Base-by-base conservation (phyloP, 164 flowering plant genomes). In the Stephania yunnanensis region DNA sequence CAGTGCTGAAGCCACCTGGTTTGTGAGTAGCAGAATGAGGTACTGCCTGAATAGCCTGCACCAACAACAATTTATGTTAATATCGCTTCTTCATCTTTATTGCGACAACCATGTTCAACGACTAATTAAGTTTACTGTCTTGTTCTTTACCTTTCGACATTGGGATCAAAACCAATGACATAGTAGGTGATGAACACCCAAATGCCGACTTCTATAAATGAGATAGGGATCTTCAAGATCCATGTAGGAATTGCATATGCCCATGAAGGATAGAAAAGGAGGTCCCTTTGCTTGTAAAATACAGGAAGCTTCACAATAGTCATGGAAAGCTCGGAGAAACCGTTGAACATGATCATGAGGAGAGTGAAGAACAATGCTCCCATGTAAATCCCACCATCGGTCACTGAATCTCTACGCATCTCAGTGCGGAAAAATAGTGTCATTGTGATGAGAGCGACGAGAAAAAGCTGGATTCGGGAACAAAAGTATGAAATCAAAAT, bases 221-320 rank as follows among this genome's bases (percentile, higher is more conserved):
- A 63, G 68, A 88, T 75, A 5, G 93, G 93, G 45, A 88, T 85
- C 76, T 83, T 86, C 48, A 80, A 87, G 70, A 94, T 80, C 94
- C 95, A 94, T 45, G 87, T 44, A 10, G 98, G 95, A 29, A 94
- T 70, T 53, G 92, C 69, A 69, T 87, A 92, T 53, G 97, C 91
- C 97, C 97, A 94, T 50, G 97, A 15, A 69, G 98, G 98, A 75
- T 68, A 93, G 82, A 93, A 90, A 19, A 84, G 88, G 48, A 92
- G 76, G 70, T 91, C 94, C 69, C 95, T 85, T 81, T 93, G 98
- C 87, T 93, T 93, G 83, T 86, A 93, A 80, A 91, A 93, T 65
- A 90, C 90, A 1, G 98, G 92, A 74, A 89, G 87, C 78, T 87
- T 89, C 5, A 52, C 66, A n/a, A 89, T 74, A 4, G 87, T 83